These are phyloP conservation scores for Colletotrichum australisinense DNA, from an alignment of 2,329 filamentous ascomycete genomes.

Conservation along the genomic window DNA sequence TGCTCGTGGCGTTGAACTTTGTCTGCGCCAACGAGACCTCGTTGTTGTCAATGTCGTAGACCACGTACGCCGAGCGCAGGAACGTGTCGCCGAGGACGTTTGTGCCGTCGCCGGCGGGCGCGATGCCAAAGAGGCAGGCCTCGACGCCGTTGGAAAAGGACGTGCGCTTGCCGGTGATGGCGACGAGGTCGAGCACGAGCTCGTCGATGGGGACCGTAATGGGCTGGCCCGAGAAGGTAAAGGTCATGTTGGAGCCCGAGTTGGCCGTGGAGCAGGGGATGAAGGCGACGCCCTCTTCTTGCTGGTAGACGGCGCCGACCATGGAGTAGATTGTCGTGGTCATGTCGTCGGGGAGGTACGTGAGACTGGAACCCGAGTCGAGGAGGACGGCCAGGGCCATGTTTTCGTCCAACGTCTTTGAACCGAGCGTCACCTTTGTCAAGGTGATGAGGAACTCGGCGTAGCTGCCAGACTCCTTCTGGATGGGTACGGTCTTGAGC, in stretches of 20 bases:
- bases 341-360: conserved; percentile 72
- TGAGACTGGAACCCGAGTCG: conserved; percentile 77
- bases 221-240: conserved; percentile 64
- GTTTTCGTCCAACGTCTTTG: conserved; percentile 54
- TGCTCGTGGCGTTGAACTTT: conserved; percentile 65
- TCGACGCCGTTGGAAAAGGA: conserved; percentile 63
- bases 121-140: conserved; percentile 76
- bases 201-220: conserved; percentile 70
- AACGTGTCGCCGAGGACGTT: conserved; percentile 80
- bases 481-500: conserved; percentile 75
- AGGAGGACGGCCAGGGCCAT: conserved; percentile 73
- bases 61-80: conserved; percentile 78
- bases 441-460: conserved; percentile 77
- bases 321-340: conserved; percentile 65
- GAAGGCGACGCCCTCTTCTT: conserved; percentile 65
- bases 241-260: conserved; percentile 56
- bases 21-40: conserved; percentile 78
- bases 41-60: conserved; percentile 80
- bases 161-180: conserved; percentile 58
- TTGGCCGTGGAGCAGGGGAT: conserved; percentile 67
- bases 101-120: conserved; percentile 65
- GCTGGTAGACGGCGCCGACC: conserved; percentile 70
- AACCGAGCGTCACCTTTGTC: conserved; percentile 64
- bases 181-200: conserved; percentile 66
- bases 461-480: conserved; percentile 62